Percentiles rank a stretch among this genome's conserved stretches.
phyloP scores from a whole-genome alignment of 2,329 filamentous ascomycete species.

The Tolypocladium tundrense region DNA sequence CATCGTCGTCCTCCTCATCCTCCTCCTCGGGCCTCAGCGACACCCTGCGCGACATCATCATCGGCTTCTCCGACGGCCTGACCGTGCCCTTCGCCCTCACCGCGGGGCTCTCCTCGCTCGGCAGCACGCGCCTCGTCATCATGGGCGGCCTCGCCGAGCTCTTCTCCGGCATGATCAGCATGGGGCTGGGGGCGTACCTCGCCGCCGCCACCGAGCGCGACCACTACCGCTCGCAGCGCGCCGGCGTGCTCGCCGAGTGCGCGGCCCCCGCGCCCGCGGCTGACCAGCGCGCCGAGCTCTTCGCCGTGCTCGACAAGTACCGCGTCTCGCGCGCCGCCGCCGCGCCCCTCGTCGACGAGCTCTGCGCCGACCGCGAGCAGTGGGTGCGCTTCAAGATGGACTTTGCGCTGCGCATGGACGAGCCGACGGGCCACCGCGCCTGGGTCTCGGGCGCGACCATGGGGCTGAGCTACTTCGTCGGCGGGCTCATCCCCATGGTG shows the following conservation, averaged over 20 bases:
- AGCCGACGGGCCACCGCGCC: constrained; percentile 31
- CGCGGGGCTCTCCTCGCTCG: constrained; percentile 57
- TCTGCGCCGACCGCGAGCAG: constrained; percentile 35
- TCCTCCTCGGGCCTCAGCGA: constrained; percentile 26
- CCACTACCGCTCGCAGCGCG: constrained; percentile 38
- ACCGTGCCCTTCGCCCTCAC: constrained; percentile 74
- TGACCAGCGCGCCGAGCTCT: constrained; percentile 36
- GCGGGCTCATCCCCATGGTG: constrained; percentile 59
- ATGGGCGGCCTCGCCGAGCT: constrained; percentile 66
- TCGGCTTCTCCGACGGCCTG: constrained; percentile 68
- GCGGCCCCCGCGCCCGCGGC: constrained; percentile 24
- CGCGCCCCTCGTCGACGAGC: constrained; percentile 35
- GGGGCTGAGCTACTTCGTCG: constrained; percentile 58
- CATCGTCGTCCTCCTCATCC: constrained; percentile 6
- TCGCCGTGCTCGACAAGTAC: constrained; percentile 40
- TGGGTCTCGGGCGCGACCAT: constrained; percentile 54
- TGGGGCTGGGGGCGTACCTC: constrained; percentile 67
- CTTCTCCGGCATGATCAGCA: constrained; percentile 65
- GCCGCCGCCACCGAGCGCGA: constrained; percentile 49
- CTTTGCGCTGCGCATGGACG: constrained; percentile 41
- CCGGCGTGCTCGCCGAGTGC: constrained; percentile 29
- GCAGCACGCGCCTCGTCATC: constrained; percentile 56
- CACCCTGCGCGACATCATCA: constrained; percentile 54
- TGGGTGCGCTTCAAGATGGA: constrained; percentile 52
- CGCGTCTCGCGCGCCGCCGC: constrained; percentile 32